Evolutionary conservation across 1,284 basidiomycete genomes (phyloP).

Genomic region (Pisolithus thermaeus): DNA sequence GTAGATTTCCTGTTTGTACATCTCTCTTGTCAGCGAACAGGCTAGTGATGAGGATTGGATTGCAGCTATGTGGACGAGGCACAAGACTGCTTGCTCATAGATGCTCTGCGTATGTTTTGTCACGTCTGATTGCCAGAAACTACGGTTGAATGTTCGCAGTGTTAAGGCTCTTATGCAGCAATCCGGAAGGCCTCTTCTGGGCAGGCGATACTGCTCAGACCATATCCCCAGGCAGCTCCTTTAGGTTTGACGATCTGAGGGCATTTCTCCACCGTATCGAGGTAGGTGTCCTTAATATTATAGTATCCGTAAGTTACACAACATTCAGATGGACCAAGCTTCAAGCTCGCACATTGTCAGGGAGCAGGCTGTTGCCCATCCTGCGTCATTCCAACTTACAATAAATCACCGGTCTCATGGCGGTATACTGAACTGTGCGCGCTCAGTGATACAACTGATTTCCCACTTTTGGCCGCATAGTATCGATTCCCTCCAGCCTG

Average conservation of each 20-base stretch:
- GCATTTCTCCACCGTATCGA: conserved; percentile 57
- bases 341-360: no score
- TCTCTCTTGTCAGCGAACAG: not conserved
- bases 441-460: conserved; percentile 57
- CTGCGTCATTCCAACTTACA: conserved; percentile 52
- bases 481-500: conserved; percentile 57
- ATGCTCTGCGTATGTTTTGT: no score
- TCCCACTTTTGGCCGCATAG: conserved; percentile 58
- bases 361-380: conserved; percentile 12
- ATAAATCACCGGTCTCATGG: conserved; percentile 68
- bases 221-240: no score
- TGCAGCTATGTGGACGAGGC: not conserved
- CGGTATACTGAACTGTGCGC: conserved; percentile 63
- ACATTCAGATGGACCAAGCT: no score
- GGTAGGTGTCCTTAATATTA: conserved; percentile 26
- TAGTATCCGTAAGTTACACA: no score
- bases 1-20: conserved; percentile 53
- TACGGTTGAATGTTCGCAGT: conserved; percentile 34
- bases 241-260: conserved; percentile 34
- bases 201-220: no score
- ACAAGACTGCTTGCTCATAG: no score
- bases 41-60: conserved; percentile 5
- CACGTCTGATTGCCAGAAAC: no score
- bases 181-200: conserved; percentile 28
- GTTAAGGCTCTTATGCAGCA: conserved; percentile 51